Evolutionary conservation across 208 protist species (phyloP).

Genomic region (Leishmania amazonensis): DNA sequence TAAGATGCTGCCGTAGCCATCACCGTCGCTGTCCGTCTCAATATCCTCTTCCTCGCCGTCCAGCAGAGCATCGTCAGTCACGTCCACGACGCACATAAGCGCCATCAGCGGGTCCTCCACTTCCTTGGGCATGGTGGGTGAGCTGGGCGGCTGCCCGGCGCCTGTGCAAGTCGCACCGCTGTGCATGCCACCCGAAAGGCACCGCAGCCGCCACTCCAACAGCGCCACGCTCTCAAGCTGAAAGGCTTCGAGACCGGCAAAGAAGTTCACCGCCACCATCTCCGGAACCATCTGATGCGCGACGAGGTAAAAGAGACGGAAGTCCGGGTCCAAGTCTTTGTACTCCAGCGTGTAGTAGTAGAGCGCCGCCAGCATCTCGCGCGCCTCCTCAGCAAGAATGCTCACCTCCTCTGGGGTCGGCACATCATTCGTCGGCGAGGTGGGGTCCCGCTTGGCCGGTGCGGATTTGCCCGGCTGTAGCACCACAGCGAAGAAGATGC

Average conservation of each 20-base stretch:
- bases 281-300: conserved; percentile 87
- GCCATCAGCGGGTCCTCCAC: conserved; percentile 49
- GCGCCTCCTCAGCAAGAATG: conserved; percentile 38
- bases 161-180: not conserved
- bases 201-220: conserved; percentile 24
- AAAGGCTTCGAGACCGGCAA: conserved; percentile 68
- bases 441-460: not conserved
- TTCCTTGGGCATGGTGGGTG: not conserved
- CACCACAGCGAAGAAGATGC: conserved; percentile 65
- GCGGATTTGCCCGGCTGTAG: conserved; percentile 3
- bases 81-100: conserved; percentile 33
- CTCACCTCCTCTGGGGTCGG: conserved; percentile 41
- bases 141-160: not conserved
- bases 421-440: not conserved
- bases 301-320: conserved; percentile 85
- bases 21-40: conserved; percentile 82
- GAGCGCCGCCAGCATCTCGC: conserved; percentile 73
- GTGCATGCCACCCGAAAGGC: not conserved
- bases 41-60: conserved; percentile 59
- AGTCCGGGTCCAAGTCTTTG: conserved; percentile 79
- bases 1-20: conserved; percentile 81
- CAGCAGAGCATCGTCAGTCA: conserved; percentile 70
- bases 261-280: conserved; percentile 87
- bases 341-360: conserved; percentile 88
- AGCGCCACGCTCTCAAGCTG: conserved; percentile 38